phyloP scores from a whole-genome alignment of 1,284 basidiomycete genomes.

The Schizopora paradoxa region DNA sequence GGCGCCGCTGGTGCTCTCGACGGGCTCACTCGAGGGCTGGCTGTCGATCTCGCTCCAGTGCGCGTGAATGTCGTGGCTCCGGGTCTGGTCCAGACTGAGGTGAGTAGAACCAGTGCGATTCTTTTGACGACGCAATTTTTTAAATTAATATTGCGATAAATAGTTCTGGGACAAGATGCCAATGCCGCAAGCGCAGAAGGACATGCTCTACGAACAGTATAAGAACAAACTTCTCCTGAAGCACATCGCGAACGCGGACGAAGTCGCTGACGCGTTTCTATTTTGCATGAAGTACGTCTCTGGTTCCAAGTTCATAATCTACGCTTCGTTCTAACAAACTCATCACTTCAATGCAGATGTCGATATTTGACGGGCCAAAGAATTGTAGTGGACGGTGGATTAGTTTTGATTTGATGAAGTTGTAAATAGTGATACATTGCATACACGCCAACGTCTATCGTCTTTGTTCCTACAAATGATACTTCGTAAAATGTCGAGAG shows the following conservation, averaged over 20 bases:
- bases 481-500: no score
- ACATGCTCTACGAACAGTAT: slow-evolving; percentile 3
- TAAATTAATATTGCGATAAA: no score
- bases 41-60: slow-evolving; percentile 20
- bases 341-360: slow-evolving; percentile 10
- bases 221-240: slow-evolving; percentile 15
- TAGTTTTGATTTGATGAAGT: slow-evolving; percentile 5
- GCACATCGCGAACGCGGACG: slow-evolving; percentile 17
- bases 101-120: no score
- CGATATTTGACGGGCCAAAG: slow-evolving; percentile 20
- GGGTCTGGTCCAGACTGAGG: slow-evolving; percentile 18
- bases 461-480: no score
- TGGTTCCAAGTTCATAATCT: not conserved
- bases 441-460: no score
- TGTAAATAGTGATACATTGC: no score
- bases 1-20: slow-evolving; percentile 18
- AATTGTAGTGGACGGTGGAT: slow-evolving; percentile 19
- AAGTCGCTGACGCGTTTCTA: slow-evolving; percentile 21
- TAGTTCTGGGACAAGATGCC: no score
- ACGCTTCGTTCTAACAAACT: not conserved
- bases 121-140: no score
- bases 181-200: slow-evolving; percentile 2
- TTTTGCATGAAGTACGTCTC: slow-evolving; percentile 22
- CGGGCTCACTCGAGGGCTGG: slow-evolving; percentile 18
- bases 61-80: slow-evolving; percentile 20